Conservation (phyloP, 495 filamentous ascomycete species). For the Pseudevernia furfuracea region DNA sequence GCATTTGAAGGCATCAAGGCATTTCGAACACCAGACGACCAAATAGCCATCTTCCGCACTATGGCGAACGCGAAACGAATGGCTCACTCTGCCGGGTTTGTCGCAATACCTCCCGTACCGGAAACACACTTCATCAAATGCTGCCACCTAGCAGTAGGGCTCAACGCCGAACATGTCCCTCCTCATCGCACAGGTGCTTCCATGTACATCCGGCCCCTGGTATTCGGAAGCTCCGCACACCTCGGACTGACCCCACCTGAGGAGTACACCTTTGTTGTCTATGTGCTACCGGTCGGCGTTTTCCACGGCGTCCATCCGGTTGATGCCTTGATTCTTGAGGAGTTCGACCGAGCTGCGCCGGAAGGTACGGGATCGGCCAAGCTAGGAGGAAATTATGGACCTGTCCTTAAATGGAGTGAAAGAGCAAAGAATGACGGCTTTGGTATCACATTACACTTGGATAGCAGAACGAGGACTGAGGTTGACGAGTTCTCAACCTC, state of each 20-base stretch:
- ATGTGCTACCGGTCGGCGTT: conserved; percentile 76
- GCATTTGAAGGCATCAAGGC: conserved; percentile 92
- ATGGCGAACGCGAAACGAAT: conserved; percentile 72
- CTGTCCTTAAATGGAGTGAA: conserved; percentile 72
- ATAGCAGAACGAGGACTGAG: conserved; percentile 67
- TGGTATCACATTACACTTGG: conserved; percentile 81
- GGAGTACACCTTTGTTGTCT: conserved; percentile 82
- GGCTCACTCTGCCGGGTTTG: conserved; percentile 65
- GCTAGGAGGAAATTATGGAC: conserved; percentile 75
- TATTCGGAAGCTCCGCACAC: conserved; percentile 79
- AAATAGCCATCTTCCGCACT: conserved; percentile 75
- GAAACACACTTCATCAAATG: conserved; percentile 61
- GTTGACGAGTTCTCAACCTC: conserved; percentile 88
- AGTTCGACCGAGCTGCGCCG: conserved; percentile 68
- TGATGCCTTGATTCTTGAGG: conserved; percentile 67
- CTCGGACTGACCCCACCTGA: conserved; percentile 74
- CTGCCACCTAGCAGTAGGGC: conserved; percentile 68
- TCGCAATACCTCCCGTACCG: conserved; percentile 72
- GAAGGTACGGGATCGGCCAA: conserved; percentile 68
- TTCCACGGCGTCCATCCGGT: conserved; percentile 83
- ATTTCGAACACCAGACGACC: conserved; percentile 56
- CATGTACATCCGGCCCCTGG: conserved; percentile 79
- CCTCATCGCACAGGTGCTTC: conserved; percentile 75
- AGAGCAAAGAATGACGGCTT: conserved; percentile 63
- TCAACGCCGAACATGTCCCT: conserved; percentile 83